Evolutionary conservation across 169 alveolate species (phyloP).

Genomic region (Eimeria mitis): DNA sequence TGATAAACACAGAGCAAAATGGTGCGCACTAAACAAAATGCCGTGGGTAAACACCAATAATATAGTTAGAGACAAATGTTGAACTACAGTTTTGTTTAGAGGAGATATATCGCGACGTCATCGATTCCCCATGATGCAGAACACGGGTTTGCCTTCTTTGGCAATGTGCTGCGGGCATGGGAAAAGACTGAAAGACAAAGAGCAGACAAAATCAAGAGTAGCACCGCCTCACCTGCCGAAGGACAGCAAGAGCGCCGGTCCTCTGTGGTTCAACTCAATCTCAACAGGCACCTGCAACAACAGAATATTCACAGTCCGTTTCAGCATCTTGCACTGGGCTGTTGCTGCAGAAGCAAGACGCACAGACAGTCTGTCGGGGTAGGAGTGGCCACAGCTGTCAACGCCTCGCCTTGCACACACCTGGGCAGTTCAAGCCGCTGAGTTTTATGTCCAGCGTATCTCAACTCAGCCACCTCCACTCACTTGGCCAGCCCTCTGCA

Average conservation of each 20-base stretch:
- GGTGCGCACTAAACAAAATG: not conserved
- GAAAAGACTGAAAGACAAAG: not conserved
- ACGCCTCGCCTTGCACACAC: slow-evolving; percentile 74
- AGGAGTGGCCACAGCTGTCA: slow-evolving; percentile 79
- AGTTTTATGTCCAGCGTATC: not conserved
- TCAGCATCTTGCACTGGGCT: not conserved
- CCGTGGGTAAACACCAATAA: not conserved
- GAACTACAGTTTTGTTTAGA: not conserved
- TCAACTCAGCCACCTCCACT: not conserved
- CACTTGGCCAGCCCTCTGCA: slow-evolving; percentile 30
- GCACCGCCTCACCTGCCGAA: slow-evolving; percentile 36
- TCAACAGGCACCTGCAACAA: slow-evolving; percentile 38
- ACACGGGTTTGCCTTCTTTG: slow-evolving; percentile 73
- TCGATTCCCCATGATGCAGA: slow-evolving; percentile 82
- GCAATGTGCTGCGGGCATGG: slow-evolving; percentile 50
- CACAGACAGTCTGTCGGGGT: slow-evolving; percentile 78
- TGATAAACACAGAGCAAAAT: not conserved
- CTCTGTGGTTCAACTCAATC: slow-evolving; percentile 54
- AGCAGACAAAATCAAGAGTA: not conserved
- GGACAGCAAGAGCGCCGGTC: slow-evolving; percentile 47
- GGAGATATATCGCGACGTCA: slow-evolving; percentile 77
- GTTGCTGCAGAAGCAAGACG: not conserved
- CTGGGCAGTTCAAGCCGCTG: not conserved
- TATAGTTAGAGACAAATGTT: not conserved
- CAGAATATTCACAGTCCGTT: not conserved